These are phyloP conservation scores for Pythium oligandrum DNA, from an alignment of 352 stramenopile species.

Conservation along the genomic window DNA sequence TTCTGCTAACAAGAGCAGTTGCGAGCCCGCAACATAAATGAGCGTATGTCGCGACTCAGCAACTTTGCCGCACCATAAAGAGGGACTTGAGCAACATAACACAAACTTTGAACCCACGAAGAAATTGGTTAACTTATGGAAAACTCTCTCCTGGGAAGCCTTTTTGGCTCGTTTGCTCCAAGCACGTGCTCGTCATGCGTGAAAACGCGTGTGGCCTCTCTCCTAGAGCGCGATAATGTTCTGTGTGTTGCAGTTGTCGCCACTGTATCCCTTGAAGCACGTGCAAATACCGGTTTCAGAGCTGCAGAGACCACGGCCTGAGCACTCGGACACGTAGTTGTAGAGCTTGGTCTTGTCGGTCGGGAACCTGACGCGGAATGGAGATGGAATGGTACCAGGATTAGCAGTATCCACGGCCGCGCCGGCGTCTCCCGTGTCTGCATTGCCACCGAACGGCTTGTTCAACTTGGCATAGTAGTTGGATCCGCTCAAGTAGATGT, in stretches of 20 bases:
- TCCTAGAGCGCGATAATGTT: slow-evolving; percentile 70
- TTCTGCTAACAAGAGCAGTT: too few relatives aligned
- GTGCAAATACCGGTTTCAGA: slow-evolving; percentile 65
- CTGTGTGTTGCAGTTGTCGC: slow-evolving; percentile 80
- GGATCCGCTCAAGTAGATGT: slow-evolving; percentile 3
- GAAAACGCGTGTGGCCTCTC: too few relatives aligned
- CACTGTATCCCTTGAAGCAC: slow-evolving; percentile 90
- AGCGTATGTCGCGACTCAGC: too few relatives aligned
- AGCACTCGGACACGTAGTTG: slow-evolving; percentile 73
- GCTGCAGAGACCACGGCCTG: slow-evolving; percentile 63
- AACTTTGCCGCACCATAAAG: too few relatives aligned
- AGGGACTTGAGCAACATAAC: too few relatives aligned
- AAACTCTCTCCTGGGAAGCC: too few relatives aligned
- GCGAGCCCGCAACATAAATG: too few relatives aligned
- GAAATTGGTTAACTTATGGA: too few relatives aligned
- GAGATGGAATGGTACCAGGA: too few relatives aligned
- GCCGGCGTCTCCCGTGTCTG: slow-evolving; percentile 10
- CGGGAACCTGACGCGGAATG: slow-evolving; percentile 33
- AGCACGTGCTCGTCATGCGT: too few relatives aligned
- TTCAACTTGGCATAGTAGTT: slow-evolving; percentile 24
- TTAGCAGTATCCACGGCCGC: not conserved
- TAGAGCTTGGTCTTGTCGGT: slow-evolving; percentile 30
- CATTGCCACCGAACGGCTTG: slow-evolving; percentile 41
- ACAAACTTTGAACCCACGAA: too few relatives aligned
- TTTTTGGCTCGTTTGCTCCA: too few relatives aligned